These are phyloP conservation scores for Candida albicans DNA, from an alignment of 1,139 yeast genomes.

Conservation along the genomic window DNA sequence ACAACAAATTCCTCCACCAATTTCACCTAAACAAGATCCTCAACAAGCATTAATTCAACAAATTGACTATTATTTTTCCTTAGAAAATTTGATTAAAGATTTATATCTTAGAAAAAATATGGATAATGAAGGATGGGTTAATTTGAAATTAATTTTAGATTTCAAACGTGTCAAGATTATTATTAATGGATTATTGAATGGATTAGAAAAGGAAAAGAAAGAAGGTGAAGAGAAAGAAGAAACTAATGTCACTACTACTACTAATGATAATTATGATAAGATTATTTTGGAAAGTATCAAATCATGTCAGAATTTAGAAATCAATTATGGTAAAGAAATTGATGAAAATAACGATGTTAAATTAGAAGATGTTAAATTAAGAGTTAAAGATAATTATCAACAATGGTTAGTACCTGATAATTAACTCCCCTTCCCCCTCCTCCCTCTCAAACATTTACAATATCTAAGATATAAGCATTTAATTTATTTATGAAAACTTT, in stretches of 20 bases:
- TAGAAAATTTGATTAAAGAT: conserved; percentile 84
- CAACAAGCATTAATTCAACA: conserved; percentile 57
- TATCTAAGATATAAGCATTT: no score
- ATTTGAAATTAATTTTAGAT: conserved; percentile 59
- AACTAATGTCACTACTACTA: no score
- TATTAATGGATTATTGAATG: conserved; percentile 40
- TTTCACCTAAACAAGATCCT: conserved; percentile 50
- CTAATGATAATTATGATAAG: conserved; percentile 17
- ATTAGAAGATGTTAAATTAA: conserved; percentile 36
- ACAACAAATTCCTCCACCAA: conserved; percentile 44
- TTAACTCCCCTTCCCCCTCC: no score
- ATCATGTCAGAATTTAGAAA: conserved; percentile 41
- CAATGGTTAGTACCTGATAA: conserved; percentile 38
- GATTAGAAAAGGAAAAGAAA: conserved; percentile 23
- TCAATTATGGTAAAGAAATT: conserved; percentile 31
- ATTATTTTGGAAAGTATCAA: conserved; percentile 35
- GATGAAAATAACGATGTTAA: conserved; percentile 28
- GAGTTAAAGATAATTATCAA: conserved; percentile 43
- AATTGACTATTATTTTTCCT: conserved; percentile 84
- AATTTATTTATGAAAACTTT: no score
- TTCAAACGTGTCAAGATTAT: conserved; percentile 72
- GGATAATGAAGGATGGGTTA: conserved; percentile 73
- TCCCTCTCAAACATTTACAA: no score
- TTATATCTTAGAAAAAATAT: conserved; percentile 74
- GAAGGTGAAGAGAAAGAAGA: conserved; percentile 14